Conservation (phyloP, 345 rosid genomes). For the Salix suchowensis region DNA sequence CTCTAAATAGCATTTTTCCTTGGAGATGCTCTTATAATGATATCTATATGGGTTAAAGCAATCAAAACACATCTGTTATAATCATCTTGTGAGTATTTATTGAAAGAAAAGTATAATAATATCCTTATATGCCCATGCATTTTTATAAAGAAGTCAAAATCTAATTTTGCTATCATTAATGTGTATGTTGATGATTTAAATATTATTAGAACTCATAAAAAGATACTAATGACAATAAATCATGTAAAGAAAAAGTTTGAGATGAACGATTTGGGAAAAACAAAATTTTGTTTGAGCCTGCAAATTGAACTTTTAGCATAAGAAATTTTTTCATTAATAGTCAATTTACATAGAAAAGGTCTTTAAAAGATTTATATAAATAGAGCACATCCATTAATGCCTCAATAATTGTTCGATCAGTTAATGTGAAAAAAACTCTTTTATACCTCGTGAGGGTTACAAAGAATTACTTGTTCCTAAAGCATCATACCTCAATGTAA, state of each 20-base stretch:
- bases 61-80: background rate
- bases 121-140: background rate
- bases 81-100: background rate
- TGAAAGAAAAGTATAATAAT: background rate
- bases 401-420: background rate
- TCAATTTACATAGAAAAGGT: no score
- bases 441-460: no score
- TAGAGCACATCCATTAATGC: no score
- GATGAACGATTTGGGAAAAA: background rate
- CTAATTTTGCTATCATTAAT: no score
- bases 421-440: background rate
- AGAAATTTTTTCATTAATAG: background rate
- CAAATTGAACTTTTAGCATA: background rate
- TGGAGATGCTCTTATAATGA: no score
- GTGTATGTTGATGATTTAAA: no score
- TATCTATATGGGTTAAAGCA: no score
- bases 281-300: background rate
- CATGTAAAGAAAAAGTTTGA: background rate
- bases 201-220: background rate
- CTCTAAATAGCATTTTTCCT: no score
- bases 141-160: background rate
- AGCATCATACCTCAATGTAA: no score
- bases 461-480: no score
- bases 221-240: background rate
- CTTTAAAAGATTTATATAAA: no score